Base-by-base conservation (phyloP, 2,329 filamentous ascomycete species). In the Trichoderma hamatum region DNA sequence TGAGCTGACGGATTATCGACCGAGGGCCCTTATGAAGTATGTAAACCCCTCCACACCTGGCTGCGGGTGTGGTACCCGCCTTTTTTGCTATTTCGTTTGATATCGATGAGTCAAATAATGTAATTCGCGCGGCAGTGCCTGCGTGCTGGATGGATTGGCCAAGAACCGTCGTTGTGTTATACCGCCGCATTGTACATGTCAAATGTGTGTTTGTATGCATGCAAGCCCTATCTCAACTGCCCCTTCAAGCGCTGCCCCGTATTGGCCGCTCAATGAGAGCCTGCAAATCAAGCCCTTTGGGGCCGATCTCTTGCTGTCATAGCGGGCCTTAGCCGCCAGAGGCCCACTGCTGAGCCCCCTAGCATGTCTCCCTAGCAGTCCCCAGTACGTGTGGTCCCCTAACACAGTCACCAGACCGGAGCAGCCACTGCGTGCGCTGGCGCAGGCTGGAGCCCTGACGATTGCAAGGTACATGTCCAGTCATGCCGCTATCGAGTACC, bases 391-490 rank as follows among this genome's bases (percentile, higher is more conserved):
- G 39, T 43, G 39, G 46, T 24, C 46, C 46, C 46, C 46, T 49
- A 49, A 5, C n/a, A 43, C 58, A 62, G 66, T 68, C 66, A 68
- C 58, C 34, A 56, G 66, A 68, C 66, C 65, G 52, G 10, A 67
- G 46, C 61, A 39, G 65, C 65, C 65, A 52, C 55, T 54, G 59
- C 46, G 66, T 36, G 51, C 24, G 32, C 58, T 63, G 66, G 66
- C 51, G 66, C 51, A 43, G 24, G 28, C 63, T 49, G 52, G 36
- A 54, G 52, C 63, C 52, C 51, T 58, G 52, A 19, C 11, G 26
- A 39, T 9, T 21, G 24, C 24, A 14, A 26, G 24, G 56, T 28
- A 26, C 60, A n/a, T 24, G 34, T 36, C 19, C 39, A 43, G 39
- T 30, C 30, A 30, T 30, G 9, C 28, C 34, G 54, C 54, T 56